Base-by-base conservation (phyloP, 441 rosid genomes). In the Metrosideros polymorpha region DNA sequence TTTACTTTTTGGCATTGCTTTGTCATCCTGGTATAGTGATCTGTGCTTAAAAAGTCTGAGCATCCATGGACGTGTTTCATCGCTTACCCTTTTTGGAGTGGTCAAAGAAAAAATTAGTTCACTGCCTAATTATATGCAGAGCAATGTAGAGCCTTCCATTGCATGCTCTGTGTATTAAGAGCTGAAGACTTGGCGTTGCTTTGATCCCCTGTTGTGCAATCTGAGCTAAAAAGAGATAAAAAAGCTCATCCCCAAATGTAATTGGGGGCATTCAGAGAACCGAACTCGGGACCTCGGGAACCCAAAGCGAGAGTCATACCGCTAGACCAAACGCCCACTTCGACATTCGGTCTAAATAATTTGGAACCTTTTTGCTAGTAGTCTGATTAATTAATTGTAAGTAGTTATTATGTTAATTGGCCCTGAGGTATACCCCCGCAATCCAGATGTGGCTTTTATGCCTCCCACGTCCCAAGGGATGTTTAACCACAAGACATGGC, bases 231-330 rank as follows among this genome's bases (percentile, higher is more conserved):
- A 35, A 19, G 45, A 63, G 4, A 30, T 12, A 39, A 50, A 10
- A 39, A 2, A 39, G 47, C 47, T 71, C 79, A 22, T 35, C 14
- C 14, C 15, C 5, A 35, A 71, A 35, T 19, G 8, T 71, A 6
- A 35, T 42, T 10, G 8, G 79, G n/a, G 15, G 8, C n/a, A n/a
- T 71, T 39, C 79, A 49, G 94, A 94, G 92, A 92, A 94, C 95
- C 83, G 92, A 93, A 93, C 94, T 93, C 90, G 92, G 94, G 94
- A 93, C 98, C 94, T 94, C 95, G 93, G 89, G 90, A 94, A 94
- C 94, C 93, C 95, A 89, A 95, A 91, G 94, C 92, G 92, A 94
- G 94, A 94, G 92, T 95, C 95, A 92, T 92, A 89, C 96, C 96
- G 92, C 94, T 93, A 91, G 95, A 93, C 94, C 95, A 93, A 93